A percentile compares a stretch with the other conserved stretches of the same genome.
Conservation (phyloP, 257 asterid genomes). For the Voacanga thouarsii region DNA sequence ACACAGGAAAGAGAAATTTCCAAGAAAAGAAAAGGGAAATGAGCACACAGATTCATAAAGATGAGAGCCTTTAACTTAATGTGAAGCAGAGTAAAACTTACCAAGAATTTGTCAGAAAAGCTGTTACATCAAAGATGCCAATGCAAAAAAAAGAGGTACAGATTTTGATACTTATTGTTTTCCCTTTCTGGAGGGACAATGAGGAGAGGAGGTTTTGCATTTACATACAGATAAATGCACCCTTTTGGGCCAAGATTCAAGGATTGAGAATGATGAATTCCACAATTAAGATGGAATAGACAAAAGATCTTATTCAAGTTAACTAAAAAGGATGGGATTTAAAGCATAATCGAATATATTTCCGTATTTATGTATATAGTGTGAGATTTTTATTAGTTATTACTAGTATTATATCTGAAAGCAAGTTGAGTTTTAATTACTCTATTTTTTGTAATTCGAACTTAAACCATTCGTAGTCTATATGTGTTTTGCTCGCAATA, state of each 20-base stretch:
- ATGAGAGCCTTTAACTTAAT: background rate
- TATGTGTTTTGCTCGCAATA: background rate
- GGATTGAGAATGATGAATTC: background rate
- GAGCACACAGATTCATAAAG: background rate
- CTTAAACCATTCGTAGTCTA: background rate
- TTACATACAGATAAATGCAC: background rate
- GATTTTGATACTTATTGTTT: background rate
- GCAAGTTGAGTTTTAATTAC: background rate
- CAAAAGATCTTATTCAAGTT: background rate
- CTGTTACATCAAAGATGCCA: conserved; percentile 11
- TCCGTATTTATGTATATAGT: background rate
- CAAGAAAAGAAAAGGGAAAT: background rate
- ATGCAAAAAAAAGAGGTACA: background rate
- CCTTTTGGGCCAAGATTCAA: background rate
- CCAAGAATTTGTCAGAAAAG: background rate
- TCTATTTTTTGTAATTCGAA: background rate
- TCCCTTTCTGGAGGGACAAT: conserved; percentile 6
- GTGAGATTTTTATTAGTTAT: background rate
- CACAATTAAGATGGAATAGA: background rate
- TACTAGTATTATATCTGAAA: conserved; percentile 10
- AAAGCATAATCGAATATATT: background rate
- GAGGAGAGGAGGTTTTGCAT: background rate
- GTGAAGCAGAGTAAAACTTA: background rate
- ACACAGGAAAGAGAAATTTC: background rate
- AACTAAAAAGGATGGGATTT: background rate